Conservation (phyloP, 225 moss, liverwort and hornwort species). For the Sphagnum tenellum region DNA sequence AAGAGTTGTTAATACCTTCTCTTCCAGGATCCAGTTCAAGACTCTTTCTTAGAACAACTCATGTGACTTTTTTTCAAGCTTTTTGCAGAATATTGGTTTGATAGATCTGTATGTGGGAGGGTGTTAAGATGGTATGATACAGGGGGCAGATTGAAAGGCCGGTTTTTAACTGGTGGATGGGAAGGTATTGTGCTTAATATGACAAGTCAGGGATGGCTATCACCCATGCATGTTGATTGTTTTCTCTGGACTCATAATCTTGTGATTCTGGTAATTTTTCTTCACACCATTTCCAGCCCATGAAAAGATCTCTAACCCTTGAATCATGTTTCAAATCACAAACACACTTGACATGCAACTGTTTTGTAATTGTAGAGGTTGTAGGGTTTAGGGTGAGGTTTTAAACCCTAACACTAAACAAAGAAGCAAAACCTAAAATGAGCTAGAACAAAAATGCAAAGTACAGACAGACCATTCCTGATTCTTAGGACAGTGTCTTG, state of each 20-base stretch:
- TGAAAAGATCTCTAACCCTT: too few species aligned
- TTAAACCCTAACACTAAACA: too few species aligned
- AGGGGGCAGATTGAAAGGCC: constrained; percentile 57
- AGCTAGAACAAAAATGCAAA: too few species aligned
- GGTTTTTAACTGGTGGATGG: constrained; percentile 61
- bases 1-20: neutral
- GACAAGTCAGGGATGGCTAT: constrained; percentile 91
- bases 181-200: constrained; percentile 64
- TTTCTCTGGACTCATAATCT: constrained; percentile 78
- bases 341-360: too few species aligned
- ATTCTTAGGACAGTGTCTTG: neutral
- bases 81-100: neutral
- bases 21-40: neutral
- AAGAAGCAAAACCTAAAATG: too few species aligned
- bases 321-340: too few species aligned
- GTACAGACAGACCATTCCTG: neutral
- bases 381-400: too few species aligned
- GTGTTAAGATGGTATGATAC: constrained; percentile 78
- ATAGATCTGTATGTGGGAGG: constrained; percentile 3
- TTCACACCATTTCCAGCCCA: too few species aligned
- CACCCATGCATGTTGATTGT: constrained; percentile 57
- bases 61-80: neutral
- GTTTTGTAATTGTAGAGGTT: too few species aligned
- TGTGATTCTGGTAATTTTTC: constrained; percentile 61
- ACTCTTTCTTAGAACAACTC: neutral